A percentile compares a stretch with the other conserved stretches of the same genome.
Evolutionary conservation across 73 alveolate species (phyloP).

Genomic region (Blepharisma stoltei): DNA sequence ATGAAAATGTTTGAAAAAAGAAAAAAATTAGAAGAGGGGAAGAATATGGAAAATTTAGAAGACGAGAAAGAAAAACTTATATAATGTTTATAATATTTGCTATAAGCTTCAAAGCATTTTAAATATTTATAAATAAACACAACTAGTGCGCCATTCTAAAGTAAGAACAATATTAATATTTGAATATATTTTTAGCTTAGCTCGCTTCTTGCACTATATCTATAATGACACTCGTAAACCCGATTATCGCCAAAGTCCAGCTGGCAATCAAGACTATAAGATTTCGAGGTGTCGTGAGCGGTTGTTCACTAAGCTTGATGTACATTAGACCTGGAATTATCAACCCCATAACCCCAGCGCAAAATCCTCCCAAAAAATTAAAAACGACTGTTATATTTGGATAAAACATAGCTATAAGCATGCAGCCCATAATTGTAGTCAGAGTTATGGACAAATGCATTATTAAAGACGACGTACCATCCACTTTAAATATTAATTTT

Average conservation of each 20-base stretch:
- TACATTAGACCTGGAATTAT: conserved; percentile 21
- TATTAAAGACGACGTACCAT: neutral
- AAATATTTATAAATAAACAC: no score
- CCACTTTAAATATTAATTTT: conserved; percentile 18
- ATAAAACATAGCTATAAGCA: neutral
- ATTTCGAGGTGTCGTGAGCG: neutral
- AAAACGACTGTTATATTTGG: conserved; percentile 10
- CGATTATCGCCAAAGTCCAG: conserved; percentile 8
- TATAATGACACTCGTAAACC: conserved; percentile 10
- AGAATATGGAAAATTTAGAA: no score
- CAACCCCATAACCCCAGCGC: conserved; percentile 26
- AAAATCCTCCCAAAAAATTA: conserved; percentile 16
- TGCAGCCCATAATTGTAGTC: neutral
- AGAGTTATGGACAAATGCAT: conserved; percentile 17
- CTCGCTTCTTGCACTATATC: neutral
- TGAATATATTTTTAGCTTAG: neutral
- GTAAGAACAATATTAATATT: neutral
- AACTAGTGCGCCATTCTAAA: no score
- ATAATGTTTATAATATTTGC: no score
- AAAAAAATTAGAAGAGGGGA: neutral
- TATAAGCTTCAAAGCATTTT: no score
- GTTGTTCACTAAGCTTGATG: neutral
- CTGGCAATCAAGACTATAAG: neutral
- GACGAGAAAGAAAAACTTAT: no score
- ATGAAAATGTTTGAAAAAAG: neutral